Conservation (phyloP, 176 grass and related monocot genomes). For the Luzula sylvatica region DNA sequence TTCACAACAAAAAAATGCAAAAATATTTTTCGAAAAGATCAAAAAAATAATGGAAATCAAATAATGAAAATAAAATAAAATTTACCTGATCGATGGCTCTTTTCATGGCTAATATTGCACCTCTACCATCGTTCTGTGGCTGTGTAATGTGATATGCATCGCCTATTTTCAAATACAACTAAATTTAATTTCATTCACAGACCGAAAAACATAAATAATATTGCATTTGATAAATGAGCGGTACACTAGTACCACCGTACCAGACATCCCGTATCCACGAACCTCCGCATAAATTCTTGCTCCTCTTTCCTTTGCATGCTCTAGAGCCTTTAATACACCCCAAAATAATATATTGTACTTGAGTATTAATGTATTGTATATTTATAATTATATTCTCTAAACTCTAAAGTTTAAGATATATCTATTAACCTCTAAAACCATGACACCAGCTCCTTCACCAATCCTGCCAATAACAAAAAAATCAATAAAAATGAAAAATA, state of each 20-base stretch:
- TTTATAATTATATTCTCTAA: neutral
- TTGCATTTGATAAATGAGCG: too few species aligned
- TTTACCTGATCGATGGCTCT: constrained; percentile 63
- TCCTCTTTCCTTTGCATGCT: constrained; percentile 68
- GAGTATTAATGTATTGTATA: too few species aligned
- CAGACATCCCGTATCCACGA: constrained; percentile 88
- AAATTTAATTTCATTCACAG: neutral
- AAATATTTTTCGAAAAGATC: constrained; percentile 10
- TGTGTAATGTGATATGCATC: constrained; percentile 96
- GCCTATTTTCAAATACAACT: constrained; percentile 29
- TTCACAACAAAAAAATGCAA: constrained; percentile 21
- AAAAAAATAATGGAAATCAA: neutral
- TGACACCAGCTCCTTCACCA: constrained; percentile 85
- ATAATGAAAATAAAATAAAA: neutral
- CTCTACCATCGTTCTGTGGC: constrained; percentile 65
- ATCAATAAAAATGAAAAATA: constrained; percentile 15
- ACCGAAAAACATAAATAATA: constrained; percentile 15
- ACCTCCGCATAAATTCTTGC: constrained; percentile 94
- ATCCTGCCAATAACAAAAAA: constrained; percentile 46
- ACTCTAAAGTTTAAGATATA: too few species aligned
- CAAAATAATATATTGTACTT: neutral
- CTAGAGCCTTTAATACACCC: constrained; percentile 43
- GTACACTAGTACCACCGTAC: constrained; percentile 16
- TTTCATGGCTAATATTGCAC: constrained; percentile 80
- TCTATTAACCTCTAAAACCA: constrained; percentile 93